These are phyloP conservation scores for Rhizophora mangle DNA, from an alignment of 345 rosid genomes.

Conservation along the genomic window DNA sequence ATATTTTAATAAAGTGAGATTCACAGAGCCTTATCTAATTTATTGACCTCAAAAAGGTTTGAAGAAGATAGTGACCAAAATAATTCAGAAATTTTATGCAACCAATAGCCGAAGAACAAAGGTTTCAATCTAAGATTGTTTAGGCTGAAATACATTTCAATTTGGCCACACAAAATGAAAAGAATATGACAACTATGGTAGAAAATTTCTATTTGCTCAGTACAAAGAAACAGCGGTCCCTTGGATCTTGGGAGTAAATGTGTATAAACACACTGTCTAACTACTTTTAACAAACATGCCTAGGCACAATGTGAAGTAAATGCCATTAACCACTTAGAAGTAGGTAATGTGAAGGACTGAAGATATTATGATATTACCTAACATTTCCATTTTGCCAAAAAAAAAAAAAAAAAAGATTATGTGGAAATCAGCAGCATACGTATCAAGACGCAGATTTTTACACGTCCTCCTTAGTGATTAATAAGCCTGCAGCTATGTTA, in stretches of 20 bases:
- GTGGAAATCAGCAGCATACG: not conserved
- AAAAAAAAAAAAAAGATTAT: too few species aligned
- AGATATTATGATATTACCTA: too few species aligned
- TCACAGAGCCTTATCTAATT: not conserved
- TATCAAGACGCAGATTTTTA: not conserved
- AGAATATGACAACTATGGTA: not conserved
- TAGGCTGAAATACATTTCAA: not conserved
- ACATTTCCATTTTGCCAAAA: too few species aligned
- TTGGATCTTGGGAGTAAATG: not conserved
- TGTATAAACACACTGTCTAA: not conserved
- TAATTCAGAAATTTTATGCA: too few species aligned
- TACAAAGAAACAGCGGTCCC: not conserved
- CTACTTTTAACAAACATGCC: not conserved
- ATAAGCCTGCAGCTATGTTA: not conserved
- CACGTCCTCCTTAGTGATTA: not conserved
- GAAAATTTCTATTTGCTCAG: not conserved
- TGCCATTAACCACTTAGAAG: not conserved
- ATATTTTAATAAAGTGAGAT: not conserved
- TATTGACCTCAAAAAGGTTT: too few species aligned
- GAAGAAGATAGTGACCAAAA: too few species aligned
- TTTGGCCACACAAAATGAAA: not conserved
- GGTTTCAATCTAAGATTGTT: not conserved
- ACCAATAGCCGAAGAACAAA: too few species aligned
- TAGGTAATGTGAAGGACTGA: not conserved
- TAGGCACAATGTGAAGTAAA: not conserved